phyloP scores from a whole-genome alignment of 306 rosid species.

The Biancaea sappan region DNA sequence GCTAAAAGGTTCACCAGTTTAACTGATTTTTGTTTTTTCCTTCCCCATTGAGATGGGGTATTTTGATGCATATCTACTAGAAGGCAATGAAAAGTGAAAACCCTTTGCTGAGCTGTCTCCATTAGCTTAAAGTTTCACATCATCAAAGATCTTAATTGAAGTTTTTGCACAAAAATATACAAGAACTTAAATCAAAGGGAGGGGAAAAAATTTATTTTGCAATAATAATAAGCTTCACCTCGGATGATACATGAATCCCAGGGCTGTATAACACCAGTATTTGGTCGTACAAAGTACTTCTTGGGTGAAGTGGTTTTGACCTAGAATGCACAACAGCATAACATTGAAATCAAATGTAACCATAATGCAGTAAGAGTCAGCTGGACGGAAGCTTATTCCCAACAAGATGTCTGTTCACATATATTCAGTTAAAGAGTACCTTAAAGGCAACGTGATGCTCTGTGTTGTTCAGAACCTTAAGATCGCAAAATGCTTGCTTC shows the following conservation, averaged over 20 bases:
- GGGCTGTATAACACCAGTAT: conserved; percentile 68
- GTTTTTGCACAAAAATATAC: not conserved
- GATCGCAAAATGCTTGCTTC: conserved; percentile 73
- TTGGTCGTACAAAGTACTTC: conserved; percentile 83
- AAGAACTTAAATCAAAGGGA: not conserved
- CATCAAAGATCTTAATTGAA: conserved; percentile 1
- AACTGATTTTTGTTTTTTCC: not conserved
- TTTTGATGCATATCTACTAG: not conserved
- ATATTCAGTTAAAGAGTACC: conserved; percentile 40
- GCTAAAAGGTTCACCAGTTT: conserved; percentile 10
- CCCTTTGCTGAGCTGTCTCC: not conserved
- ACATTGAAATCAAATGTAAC: conserved; percentile 10
- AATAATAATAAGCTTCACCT: conserved; percentile 49
- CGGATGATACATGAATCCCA: conserved; percentile 68
- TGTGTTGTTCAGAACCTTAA: conserved; percentile 67
- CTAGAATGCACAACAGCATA: conserved; percentile 33
- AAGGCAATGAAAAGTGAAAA: not conserved
- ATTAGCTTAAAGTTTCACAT: not conserved
- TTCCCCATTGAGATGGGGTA: not conserved
- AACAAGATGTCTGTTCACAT: not conserved
- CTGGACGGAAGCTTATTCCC: conserved; percentile 16
- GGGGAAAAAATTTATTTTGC: not conserved
- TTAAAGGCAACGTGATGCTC: conserved; percentile 73
- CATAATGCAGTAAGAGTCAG: not conserved
- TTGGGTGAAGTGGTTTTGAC: conserved; percentile 87